Base-by-base conservation (phyloP, 305 asterid species). In the Rubia peregrina region DNA sequence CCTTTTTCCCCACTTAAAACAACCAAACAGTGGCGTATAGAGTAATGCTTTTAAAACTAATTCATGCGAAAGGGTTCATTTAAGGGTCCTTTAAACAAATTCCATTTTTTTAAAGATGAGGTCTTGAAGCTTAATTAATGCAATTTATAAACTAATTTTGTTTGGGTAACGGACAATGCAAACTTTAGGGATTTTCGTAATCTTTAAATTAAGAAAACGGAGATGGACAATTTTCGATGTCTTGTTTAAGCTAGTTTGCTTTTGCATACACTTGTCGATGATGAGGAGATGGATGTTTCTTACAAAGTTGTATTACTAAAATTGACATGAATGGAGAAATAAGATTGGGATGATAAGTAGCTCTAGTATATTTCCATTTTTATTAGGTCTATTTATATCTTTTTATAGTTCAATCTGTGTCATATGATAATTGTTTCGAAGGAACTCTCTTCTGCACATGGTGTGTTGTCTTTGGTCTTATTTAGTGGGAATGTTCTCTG, bases 1-100 rank as follows among this genome's bases (percentile, higher is more conserved):
- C 62, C 62, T 70, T 68, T 66, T 16, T 68, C 74, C 66, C 61
- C 79, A 51, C 57, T 51, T 5, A 16, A 16, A 17, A 16, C 79
- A 71, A 68, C 65, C 74, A 6, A 43, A 21, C 63, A 9, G 68
- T 61, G 22, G 48, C 56, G 57, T 17, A 69, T 66, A 22, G 4
- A 70, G 24, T 24, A 46, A 30, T 36, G 38, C 40, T 67, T 57
- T 43, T 56, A 57, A 42, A 59, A 48, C 7, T 41, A 65, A 13
- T 55, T 17, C 30, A 53, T 42, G 10, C 30, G 41, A 21, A 2
- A 36, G 30, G 12, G 22, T 13, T 12, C 42, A 14, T 24, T 4
- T 7, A 51, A 49, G 56, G 16, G 5, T 62, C 26, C 6, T n/a
- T 12, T 36, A 36, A 2, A 9, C 7, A 48, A 12, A 26, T 33